These are phyloP conservation scores for Phytophthora cryptogea DNA, from an alignment of 352 stramenopile genomes.

Conservation along the genomic window DNA sequence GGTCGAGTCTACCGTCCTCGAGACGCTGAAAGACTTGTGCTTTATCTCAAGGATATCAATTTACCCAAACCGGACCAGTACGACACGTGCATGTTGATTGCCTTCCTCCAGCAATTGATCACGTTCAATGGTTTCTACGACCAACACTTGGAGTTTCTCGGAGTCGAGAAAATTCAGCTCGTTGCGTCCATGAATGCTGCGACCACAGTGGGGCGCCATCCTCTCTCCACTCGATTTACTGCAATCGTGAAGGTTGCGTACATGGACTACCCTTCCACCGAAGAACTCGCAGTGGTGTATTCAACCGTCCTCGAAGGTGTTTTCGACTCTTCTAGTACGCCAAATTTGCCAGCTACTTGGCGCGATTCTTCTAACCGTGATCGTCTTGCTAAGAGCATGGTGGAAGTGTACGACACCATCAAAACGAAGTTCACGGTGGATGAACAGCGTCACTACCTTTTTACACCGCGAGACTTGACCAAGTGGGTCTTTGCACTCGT, in stretches of 20 bases:
- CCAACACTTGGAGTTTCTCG: constrained; percentile 93
- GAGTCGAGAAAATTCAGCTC: constrained; percentile 94
- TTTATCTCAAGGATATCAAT: constrained; percentile 98
- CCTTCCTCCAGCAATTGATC: constrained; percentile 95
- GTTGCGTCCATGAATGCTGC: constrained; percentile 94
- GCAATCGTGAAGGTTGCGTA: constrained; percentile 92
- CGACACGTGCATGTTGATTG: constrained; percentile 96
- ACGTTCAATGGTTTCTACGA: constrained; percentile 98
- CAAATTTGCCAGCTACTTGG: constrained; percentile 52
- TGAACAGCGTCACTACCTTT: constrained; percentile 94
- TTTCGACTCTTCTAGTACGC: constrained; percentile 48
- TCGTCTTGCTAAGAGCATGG: constrained; percentile 87
- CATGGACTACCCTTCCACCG: constrained; percentile 92
- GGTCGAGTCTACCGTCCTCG: constrained; percentile 93
- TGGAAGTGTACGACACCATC: constrained; percentile 91
- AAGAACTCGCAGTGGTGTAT: constrained; percentile 92
- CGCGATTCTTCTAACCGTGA: constrained; percentile 64
- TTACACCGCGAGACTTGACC: constrained; percentile 93
- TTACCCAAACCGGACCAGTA: constrained; percentile 95
- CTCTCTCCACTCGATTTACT: constrained; percentile 93
- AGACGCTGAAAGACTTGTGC: constrained; percentile 91
- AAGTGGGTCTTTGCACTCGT: constrained; percentile 91
- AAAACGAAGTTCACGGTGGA: constrained; percentile 93
- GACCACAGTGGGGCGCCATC: constrained; percentile 92
- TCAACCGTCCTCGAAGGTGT: constrained; percentile 87